A percentile compares a stretch with the other conserved stretches of the same genome.
Evolutionary conservation across 805 yeast species (phyloP).

Genomic region (Nakazawaea pomicola): DNA sequence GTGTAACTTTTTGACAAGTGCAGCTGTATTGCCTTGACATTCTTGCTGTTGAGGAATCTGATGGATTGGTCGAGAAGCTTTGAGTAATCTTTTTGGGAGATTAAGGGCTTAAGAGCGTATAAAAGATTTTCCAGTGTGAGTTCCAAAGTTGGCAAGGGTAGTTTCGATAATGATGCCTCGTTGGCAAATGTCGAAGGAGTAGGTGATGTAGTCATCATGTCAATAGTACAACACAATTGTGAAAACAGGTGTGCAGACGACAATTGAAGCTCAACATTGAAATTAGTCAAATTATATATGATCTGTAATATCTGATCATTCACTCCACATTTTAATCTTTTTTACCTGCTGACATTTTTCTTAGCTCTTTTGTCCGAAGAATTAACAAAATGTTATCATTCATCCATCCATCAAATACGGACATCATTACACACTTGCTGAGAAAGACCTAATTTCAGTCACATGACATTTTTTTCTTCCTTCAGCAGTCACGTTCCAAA

Average conservation of each 20-base stretch:
- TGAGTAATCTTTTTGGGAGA: conserved; percentile 45
- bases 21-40: conserved; percentile 43
- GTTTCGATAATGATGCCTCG: conserved; percentile 43
- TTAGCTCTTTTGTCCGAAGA: neutral
- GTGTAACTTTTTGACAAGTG: conserved; percentile 46
- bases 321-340: neutral
- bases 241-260: neutral
- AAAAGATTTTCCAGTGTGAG: conserved; percentile 49
- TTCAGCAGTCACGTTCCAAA: too few relatives aligned
- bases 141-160: conserved; percentile 58
- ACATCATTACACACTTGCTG: neutral
- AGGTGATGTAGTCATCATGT: conserved; percentile 12
- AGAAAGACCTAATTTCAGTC: neutral
- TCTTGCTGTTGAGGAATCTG: conserved; percentile 37
- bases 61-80: conserved; percentile 39
- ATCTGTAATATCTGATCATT: neutral
- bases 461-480: too few relatives aligned
- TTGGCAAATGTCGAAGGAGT: conserved; percentile 35
- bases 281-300: too few relatives aligned
- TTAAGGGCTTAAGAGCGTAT: conserved; percentile 54
- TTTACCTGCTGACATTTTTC: too few relatives aligned
- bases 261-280: neutral
- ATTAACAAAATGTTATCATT: too few relatives aligned
- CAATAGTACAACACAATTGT: neutral
- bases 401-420: too few relatives aligned